Evolutionary conservation across 768 basidiomycete genomes (phyloP).

Genomic region (Peribolospora baueri): DNA sequence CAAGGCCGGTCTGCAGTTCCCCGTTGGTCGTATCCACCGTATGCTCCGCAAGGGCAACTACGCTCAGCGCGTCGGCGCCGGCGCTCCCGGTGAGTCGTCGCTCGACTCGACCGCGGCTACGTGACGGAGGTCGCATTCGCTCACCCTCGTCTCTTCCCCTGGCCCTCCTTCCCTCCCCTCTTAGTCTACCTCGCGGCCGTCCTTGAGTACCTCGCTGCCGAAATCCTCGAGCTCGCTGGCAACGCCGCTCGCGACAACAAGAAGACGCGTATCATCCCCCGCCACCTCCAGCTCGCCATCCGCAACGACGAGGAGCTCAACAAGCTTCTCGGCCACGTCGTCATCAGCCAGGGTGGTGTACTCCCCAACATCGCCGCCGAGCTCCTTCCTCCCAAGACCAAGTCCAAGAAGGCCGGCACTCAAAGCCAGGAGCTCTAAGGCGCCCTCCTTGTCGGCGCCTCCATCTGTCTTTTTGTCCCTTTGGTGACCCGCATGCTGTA

Average conservation of each 20-base stretch:
- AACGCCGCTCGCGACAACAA: constrained; percentile 68
- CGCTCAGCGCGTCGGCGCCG: constrained; percentile 65
- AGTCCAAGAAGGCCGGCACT: constrained; percentile 19
- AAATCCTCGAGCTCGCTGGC: constrained; percentile 79
- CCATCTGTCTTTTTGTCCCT: too few species aligned
- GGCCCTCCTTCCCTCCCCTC: not conserved
- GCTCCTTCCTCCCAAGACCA: constrained; percentile 31
- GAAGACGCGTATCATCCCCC: constrained; percentile 76
- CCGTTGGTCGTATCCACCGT: constrained; percentile 79
- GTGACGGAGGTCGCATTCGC: too few species aligned
- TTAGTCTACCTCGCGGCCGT: constrained; percentile 71
- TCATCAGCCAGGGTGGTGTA: constrained; percentile 54
- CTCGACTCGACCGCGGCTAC: not conserved
- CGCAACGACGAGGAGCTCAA: constrained; percentile 55
- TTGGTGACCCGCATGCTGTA: too few species aligned
- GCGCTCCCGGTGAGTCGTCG: constrained; percentile 32
- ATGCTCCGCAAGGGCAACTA: constrained; percentile 48
- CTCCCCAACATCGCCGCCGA: constrained; percentile 37
- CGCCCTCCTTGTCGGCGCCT: too few species aligned
- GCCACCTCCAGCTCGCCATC: constrained; percentile 49
- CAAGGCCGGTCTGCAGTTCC: constrained; percentile 36
- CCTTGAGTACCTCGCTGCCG: constrained; percentile 73
- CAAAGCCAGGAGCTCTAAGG: constrained; percentile 3
- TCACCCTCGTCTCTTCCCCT: not conserved
- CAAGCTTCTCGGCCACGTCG: constrained; percentile 59